phyloP scores from a whole-genome alignment of 164 flowering plant genomes.

The Chimonanthus praecox region DNA sequence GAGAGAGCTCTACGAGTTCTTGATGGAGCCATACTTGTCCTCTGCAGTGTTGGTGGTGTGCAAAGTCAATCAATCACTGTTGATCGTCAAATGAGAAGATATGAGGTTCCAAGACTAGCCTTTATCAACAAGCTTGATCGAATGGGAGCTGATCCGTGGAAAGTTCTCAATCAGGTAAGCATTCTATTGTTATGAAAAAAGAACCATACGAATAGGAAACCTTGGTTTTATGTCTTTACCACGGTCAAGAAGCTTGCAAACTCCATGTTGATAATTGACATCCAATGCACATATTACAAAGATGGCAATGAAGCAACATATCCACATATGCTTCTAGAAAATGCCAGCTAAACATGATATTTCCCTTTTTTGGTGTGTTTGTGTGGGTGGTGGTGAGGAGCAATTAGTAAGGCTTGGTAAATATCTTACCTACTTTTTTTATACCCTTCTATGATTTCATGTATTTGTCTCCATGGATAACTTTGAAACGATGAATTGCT shows the following conservation, averaged over 20 bases:
- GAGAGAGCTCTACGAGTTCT: constrained; percentile 99
- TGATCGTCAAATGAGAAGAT: constrained; percentile 98
- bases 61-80: constrained; percentile 99
- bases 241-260: not conserved
- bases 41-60: constrained; percentile 99
- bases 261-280: too few relatives aligned
- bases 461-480: too few relatives aligned
- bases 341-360: too few relatives aligned
- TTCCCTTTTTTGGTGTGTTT: too few relatives aligned
- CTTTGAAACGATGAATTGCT: too few relatives aligned
- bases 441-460: too few relatives aligned
- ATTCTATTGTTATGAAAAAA: not conserved
- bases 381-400: too few relatives aligned
- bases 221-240: not conserved
- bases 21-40: constrained; percentile 98
- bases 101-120: constrained; percentile 93
- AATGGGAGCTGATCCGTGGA: constrained; percentile 99
- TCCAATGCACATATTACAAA: too few relatives aligned
- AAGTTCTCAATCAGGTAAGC: constrained; percentile 83
- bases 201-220: not conserved
- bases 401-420: too few relatives aligned
- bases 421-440: too few relatives aligned
- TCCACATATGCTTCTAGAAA: too few relatives aligned
- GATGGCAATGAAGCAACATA: too few relatives aligned
- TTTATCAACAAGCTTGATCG: constrained; percentile 97